Conservation (phyloP, 2,329 filamentous ascomycete species). For the Penicillium psychrosexuale region DNA sequence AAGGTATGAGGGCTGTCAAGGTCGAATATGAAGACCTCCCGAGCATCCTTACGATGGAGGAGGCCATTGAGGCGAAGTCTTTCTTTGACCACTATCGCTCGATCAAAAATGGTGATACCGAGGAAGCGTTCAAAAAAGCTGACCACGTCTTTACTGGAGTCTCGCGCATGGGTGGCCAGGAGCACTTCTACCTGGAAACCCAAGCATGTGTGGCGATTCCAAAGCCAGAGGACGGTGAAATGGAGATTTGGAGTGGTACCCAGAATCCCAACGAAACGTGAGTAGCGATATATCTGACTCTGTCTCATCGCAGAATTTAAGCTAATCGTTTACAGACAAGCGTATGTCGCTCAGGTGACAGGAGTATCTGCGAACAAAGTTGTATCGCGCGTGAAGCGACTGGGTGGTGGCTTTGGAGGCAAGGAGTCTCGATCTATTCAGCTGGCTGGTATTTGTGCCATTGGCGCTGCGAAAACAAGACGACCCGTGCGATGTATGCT, state of each 20-base stretch:
- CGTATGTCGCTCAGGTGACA: conserved; percentile 79
- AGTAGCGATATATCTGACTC: conserved; percentile 33
- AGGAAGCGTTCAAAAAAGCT: conserved; percentile 71
- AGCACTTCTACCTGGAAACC: conserved; percentile 97
- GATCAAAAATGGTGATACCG: conserved; percentile 78
- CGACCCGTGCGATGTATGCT: conserved; percentile 91
- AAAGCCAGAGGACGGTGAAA: conserved; percentile 88
- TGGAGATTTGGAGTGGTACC: conserved; percentile 89
- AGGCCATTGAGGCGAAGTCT: conserved; percentile 85
- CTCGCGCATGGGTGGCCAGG: conserved; percentile 87
- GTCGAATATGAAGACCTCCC: conserved; percentile 90
- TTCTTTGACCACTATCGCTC: conserved; percentile 79
- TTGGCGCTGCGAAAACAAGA: conserved; percentile 79
- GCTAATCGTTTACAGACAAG: conserved; percentile 56
- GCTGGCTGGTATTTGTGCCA: conserved; percentile 76
- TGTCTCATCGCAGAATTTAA: neutral
- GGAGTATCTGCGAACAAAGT: conserved; percentile 85
- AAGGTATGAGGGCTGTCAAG: conserved; percentile 77
- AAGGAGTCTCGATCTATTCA: conserved; percentile 89
- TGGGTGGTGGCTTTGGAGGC: conserved; percentile 93
- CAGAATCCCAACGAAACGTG: conserved; percentile 91
- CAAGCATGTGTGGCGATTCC: conserved; percentile 82
- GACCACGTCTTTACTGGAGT: conserved; percentile 84
- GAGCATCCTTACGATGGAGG: conserved; percentile 87
- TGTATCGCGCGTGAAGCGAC: conserved; percentile 81